phyloP scores from a whole-genome alignment of 371 early-diverging fungal species.

The Zychaea mexicana region DNA sequence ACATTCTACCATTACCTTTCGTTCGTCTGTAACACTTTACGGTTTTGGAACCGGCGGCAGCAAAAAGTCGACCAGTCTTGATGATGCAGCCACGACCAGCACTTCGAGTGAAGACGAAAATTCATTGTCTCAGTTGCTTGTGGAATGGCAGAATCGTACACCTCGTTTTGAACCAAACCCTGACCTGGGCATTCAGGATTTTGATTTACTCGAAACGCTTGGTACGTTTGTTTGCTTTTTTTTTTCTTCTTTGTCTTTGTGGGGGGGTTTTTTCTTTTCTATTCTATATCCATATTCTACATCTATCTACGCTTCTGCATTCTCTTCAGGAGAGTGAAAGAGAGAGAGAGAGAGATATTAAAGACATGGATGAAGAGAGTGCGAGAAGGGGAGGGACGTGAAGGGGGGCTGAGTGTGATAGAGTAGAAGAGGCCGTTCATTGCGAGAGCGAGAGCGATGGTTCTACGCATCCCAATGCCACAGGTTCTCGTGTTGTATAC shows the following conservation, averaged over 20 bases:
- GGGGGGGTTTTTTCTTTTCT: background rate
- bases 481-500: too few species aligned
- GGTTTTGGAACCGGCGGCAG: slow-evolving; percentile 19
- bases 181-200: slow-evolving; percentile 42
- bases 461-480: background rate
- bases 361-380: too few species aligned
- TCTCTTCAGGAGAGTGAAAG: too few species aligned
- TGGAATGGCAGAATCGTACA: slow-evolving; percentile 36
- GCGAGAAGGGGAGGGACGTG: background rate
- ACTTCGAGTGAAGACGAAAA: slow-evolving; percentile 24
- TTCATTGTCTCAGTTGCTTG: slow-evolving; percentile 19
- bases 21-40: slow-evolving; percentile 36
- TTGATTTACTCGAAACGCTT: slow-evolving; percentile 66
- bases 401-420: background rate
- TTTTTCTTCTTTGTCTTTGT: background rate
- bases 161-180: slow-evolving; percentile 36
- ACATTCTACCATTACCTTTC: slow-evolving; percentile 27
- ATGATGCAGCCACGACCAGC: slow-evolving; percentile 19
- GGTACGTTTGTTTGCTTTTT: slow-evolving; percentile 51
- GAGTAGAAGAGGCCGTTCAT: too few species aligned
- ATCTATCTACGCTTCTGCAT: too few species aligned
- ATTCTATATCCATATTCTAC: too few species aligned
- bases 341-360: too few species aligned
- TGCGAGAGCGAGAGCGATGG: background rate
- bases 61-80: slow-evolving; percentile 22